phyloP scores from a whole-genome alignment of 2,329 filamentous ascomycete genomes.

The Zopfia rhizophila region DNA sequence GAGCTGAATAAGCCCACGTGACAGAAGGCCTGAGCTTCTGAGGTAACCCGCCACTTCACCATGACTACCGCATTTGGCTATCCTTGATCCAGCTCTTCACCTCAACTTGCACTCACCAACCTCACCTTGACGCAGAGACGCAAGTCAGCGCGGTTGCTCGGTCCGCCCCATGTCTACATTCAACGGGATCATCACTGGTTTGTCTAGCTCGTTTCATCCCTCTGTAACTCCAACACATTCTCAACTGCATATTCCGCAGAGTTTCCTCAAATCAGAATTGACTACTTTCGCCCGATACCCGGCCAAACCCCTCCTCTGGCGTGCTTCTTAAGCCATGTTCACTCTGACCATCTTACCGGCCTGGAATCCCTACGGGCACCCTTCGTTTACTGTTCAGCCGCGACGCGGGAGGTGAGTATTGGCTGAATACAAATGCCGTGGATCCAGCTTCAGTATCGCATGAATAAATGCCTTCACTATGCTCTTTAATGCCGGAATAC shows the following conservation, averaged over 20 bases:
- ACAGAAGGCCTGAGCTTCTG: too few relatives aligned
- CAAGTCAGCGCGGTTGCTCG: too few relatives aligned
- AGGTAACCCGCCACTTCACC: too few relatives aligned
- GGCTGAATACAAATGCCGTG: too few relatives aligned
- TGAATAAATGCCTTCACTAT: neutral
- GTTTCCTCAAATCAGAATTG: constrained; percentile 84
- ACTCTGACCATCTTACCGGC: constrained; percentile 87
- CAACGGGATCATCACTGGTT: constrained; percentile 44
- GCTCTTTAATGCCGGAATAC: neutral
- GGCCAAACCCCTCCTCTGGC: constrained; percentile 73
- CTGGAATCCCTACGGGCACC: constrained; percentile 80
- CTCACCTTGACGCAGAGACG: neutral
- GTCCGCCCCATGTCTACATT: constrained; percentile 51
- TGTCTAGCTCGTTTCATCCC: neutral
- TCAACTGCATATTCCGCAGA: constrained; percentile 57
- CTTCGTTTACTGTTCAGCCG: constrained; percentile 90
- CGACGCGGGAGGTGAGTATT: constrained; percentile 72
- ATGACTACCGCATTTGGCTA: too few relatives aligned
- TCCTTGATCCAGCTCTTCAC: too few relatives aligned
- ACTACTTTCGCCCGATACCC: constrained; percentile 76
- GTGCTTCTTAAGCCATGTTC: constrained; percentile 91
- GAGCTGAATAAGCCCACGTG: too few relatives aligned
- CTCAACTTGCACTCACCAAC: too few relatives aligned
- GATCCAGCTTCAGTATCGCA: too few relatives aligned
- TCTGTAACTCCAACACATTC: neutral